Conservation (phyloP, 257 asterid genomes). For the Solanum chaucha region DNA sequence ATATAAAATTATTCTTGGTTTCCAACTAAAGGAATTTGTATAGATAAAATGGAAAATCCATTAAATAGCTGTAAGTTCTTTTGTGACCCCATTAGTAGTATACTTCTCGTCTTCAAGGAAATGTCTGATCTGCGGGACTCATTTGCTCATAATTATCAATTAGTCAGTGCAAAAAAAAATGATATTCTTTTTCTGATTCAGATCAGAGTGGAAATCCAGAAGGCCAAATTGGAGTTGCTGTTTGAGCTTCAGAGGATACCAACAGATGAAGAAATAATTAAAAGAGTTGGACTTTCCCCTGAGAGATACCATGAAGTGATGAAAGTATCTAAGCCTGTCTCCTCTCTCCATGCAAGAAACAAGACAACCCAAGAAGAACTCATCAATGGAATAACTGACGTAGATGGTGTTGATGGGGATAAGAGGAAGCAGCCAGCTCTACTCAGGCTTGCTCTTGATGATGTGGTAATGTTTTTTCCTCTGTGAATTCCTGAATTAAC, state of each 20-base stretch:
- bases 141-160: neutral
- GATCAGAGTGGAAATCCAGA: slow-evolving; percentile 69
- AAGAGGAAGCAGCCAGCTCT: slow-evolving; percentile 72
- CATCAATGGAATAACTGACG: slow-evolving; percentile 62
- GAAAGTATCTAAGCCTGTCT: slow-evolving; percentile 59
- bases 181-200: slow-evolving; percentile 14
- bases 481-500: too few species aligned
- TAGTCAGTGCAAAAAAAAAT: neutral
- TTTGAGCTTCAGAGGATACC: slow-evolving; percentile 68
- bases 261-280: slow-evolving; percentile 49
- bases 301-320: slow-evolving; percentile 72
- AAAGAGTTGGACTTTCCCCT: slow-evolving; percentile 53
- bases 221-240: slow-evolving; percentile 48
- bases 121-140: neutral
- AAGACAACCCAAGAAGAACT: slow-evolving; percentile 65
- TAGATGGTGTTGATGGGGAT: slow-evolving; percentile 63
- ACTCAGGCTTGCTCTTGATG: slow-evolving; percentile 90
- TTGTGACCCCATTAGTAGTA: neutral
- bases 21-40: neutral
- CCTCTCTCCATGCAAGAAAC: slow-evolving; percentile 65
- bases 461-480: slow-evolving; percentile 49
- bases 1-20: neutral
- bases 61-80: neutral
- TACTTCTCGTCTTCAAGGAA: neutral
- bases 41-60: neutral